Evolutionary conservation across 768 basidiomycete species (phyloP).

Genomic region (Tricholoma saponaceum): DNA sequence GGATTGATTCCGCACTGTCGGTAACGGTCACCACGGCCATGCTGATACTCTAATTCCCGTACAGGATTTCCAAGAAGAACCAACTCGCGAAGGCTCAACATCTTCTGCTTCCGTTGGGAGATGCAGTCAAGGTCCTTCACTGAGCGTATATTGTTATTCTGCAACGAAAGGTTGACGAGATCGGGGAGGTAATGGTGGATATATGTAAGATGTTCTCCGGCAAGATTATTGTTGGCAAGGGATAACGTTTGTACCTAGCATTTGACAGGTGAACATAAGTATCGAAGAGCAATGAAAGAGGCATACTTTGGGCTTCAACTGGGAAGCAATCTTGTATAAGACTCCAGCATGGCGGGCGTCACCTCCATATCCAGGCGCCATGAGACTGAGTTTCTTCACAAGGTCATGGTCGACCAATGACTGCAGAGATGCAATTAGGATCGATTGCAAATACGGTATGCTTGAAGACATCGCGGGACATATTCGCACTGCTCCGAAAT

Average conservation of each 20-base stretch:
- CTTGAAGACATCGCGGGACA: constrained; percentile 15
- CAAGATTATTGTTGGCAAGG: constrained; percentile 69
- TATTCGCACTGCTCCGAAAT: constrained; percentile 16
- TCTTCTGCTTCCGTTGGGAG: constrained; percentile 52
- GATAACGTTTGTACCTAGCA: constrained; percentile 74
- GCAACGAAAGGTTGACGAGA: constrained; percentile 74
- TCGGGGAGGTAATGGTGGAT: constrained; percentile 75
- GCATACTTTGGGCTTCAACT: constrained; percentile 69
- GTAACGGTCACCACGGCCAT: constrained; percentile 59
- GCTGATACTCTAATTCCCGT: constrained; percentile 53
- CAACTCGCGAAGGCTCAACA: constrained; percentile 65
- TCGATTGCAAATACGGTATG: constrained; percentile 15
- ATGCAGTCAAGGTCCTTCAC: constrained; percentile 71
- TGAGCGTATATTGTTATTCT: constrained; percentile 67
- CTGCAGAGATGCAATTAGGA: constrained; percentile 35
- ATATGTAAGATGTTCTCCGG: constrained; percentile 53
- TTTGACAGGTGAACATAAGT: constrained; percentile 7
- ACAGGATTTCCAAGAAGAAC: constrained; percentile 76
- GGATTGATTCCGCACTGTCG: constrained; percentile 47
- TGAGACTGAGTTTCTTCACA: constrained; percentile 65
- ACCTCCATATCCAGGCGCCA: constrained; percentile 69
- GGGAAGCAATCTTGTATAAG: constrained; percentile 82
- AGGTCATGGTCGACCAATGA: constrained; percentile 75
- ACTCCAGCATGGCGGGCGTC: constrained; percentile 68
- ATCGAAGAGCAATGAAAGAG: constrained; percentile 1